Evolutionary conservation across 2,329 filamentous ascomycete genomes (phyloP), one percentile per base, ranked within the genome.

Genomic region (Colletotrichum sansevieriae): DNA sequence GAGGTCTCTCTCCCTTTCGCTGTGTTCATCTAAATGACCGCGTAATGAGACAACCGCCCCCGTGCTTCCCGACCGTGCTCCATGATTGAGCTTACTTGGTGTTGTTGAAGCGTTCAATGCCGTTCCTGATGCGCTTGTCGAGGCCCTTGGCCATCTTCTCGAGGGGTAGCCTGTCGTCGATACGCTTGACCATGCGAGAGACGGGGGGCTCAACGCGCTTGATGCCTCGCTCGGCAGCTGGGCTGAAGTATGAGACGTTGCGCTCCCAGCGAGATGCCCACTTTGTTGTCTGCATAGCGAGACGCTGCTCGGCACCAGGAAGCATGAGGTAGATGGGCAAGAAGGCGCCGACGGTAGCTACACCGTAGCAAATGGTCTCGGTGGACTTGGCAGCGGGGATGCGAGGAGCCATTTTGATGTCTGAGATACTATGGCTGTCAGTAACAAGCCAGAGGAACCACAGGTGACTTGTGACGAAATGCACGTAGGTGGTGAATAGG

Each of bases 261-360:
- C 82, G 81, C 77, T 89, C 86, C 87, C 87, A 89, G 64, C 85
- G 83, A 18, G 86, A 86, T 4, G 87, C 87, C 87, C 87, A 89
- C 73, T 84, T 83, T 67, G 81, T 79, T 3, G 87, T 89, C 76
- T 88, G 85, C 25, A 78, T 78, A 62, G 85, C 83, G 41, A 89
- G 75, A 49, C 83, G 82, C 76, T 88, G 85, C 71, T 87, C 83
- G 67, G 85, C 85, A 41, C 86, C 85, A 29, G 87, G 87, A 65
- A 87, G 80, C 74, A 88, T 80, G 73, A 88, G 81, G 79, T 87
- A 88, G 73, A 89, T 82, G 33, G 87, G 87, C 1, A 86, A 83
- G 63, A 89, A 82, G 72, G 82, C 84, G 54, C 78, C 82, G 68
- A 87, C 79, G 68, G 86, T 85, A 25, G 86, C 87, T 44, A 84